A percentile compares a stretch with the other conserved stretches of the same genome.
Evolutionary conservation across 352 stramenopile species (phyloP).

Genomic region (Phytophthora syringae): DNA sequence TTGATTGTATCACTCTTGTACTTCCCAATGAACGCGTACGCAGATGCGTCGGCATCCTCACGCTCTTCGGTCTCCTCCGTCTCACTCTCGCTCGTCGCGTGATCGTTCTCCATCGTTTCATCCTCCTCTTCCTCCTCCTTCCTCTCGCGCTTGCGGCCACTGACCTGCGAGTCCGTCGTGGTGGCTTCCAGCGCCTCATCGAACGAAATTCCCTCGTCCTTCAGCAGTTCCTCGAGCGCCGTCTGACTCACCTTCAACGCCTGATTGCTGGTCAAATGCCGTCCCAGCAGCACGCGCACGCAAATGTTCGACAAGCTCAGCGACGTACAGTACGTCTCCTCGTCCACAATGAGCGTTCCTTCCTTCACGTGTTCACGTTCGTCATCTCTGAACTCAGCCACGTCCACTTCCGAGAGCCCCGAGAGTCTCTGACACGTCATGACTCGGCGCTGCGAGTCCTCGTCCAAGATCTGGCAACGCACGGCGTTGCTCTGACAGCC

Average conservation of each 20-base stretch:
- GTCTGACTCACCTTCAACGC: conserved; percentile 89
- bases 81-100: conserved; percentile 43
- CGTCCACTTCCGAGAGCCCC: conserved; percentile 86
- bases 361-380: conserved; percentile 89
- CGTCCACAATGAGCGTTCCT: conserved; percentile 82
- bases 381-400: conserved; percentile 87
- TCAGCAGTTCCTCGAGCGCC: conserved; percentile 77
- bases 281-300: conserved; percentile 78
- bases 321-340: conserved; percentile 82
- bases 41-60: conserved; percentile 39
- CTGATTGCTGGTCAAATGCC: conserved; percentile 81
- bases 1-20: conserved; percentile 61
- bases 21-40: conserved; percentile 78
- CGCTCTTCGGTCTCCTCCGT: conserved; percentile 37
- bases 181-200: conserved; percentile 60
- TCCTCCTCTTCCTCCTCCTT: conserved; percentile 25
- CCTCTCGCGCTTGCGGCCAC: conserved; percentile 34
- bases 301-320: conserved; percentile 85
- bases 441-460: conserved; percentile 79
- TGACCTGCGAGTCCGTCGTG: conserved; percentile 9
- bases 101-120: conserved; percentile 15
- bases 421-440: conserved; percentile 79
- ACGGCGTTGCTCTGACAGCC: conserved; percentile 87
- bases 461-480: conserved; percentile 85
- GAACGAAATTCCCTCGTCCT: conserved; percentile 75